Percentiles rank a stretch among this genome's conserved stretches.
Conservation (phyloP, 495 filamentous ascomycete species). For the Penicillium manginii region DNA sequence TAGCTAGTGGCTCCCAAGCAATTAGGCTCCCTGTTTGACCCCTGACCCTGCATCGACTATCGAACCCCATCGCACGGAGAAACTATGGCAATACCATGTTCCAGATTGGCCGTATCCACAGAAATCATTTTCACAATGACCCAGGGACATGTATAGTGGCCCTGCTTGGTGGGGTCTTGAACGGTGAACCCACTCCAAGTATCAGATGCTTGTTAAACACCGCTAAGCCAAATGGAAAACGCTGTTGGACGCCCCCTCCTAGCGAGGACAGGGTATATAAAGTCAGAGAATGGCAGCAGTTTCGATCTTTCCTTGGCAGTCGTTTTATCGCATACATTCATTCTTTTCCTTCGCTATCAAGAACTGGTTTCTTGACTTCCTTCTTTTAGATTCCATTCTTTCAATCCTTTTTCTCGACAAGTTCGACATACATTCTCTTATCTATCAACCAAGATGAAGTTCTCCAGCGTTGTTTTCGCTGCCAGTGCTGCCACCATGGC, state of each 20-base stretch:
- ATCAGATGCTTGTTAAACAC: conserved; percentile 14
- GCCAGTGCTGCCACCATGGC: conserved; percentile 29
- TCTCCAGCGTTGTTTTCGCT: conserved; percentile 30
- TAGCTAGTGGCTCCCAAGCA: conserved; percentile 13
- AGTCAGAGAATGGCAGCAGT: not conserved
- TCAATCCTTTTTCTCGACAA: conserved; percentile 21
- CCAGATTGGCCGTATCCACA: conserved; percentile 8
- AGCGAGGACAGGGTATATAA: conserved; percentile 25
- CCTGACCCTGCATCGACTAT: not conserved
- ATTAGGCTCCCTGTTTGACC: not conserved
- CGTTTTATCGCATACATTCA: conserved; percentile 16
- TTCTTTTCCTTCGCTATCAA: conserved; percentile 24
- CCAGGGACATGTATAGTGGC: conserved; percentile 4
- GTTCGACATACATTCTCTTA: conserved; percentile 29
- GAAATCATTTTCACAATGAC: conserved; percentile 11
- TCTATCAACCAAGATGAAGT: conserved; percentile 27
- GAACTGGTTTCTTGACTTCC: conserved; percentile 31
- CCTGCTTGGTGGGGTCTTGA: conserved; percentile 7
- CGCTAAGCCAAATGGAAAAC: conserved; percentile 8
- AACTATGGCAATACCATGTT: conserved; percentile 2
- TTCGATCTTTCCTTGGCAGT: not conserved
- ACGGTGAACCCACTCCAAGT: conserved; percentile 20
- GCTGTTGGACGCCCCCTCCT: conserved; percentile 9
- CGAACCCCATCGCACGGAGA: conserved; percentile 2
- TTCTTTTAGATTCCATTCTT: conserved; percentile 21